Percentiles rank a stretch among this genome's conserved stretches.
Conservation (phyloP, 352 stramenopile genomes). For the Globisporangium parvum region DNA sequence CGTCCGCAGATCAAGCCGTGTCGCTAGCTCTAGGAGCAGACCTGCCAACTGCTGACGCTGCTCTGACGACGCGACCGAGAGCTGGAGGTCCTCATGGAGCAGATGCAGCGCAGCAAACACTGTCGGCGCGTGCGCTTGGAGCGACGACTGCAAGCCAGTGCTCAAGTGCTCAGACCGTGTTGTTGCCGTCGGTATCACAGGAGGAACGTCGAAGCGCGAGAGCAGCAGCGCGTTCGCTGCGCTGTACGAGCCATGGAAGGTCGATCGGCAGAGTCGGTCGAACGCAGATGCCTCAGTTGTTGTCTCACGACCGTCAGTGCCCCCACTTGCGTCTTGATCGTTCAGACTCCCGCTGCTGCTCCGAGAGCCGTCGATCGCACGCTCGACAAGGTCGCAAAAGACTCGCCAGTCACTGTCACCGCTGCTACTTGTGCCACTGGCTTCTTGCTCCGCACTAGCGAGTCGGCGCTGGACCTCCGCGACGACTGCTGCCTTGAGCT, state of each 20-base stretch:
- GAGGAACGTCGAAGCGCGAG: constrained; percentile 22
- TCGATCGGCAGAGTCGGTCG: constrained; percentile 30
- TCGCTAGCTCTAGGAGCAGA: constrained; percentile 32
- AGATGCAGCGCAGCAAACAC: constrained; percentile 61
- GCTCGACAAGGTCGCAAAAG: constrained; percentile 1
- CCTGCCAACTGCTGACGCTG: constrained; percentile 28
- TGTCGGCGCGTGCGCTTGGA: neutral
- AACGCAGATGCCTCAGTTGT: constrained; percentile 27
- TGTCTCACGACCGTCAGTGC: constrained; percentile 1
- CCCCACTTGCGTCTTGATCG: too few relatives aligned
- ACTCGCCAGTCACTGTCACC: constrained; percentile 8
- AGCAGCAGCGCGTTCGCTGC: constrained; percentile 38
- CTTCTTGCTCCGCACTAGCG: neutral
- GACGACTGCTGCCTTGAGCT: constrained; percentile 8
- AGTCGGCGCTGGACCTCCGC: neutral
- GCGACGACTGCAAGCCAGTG: neutral
- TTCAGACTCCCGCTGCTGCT: too few relatives aligned
- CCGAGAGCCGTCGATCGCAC: neutral
- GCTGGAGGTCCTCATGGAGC: constrained; percentile 61
- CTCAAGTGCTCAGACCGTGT: neutral
- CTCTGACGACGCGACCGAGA: constrained; percentile 31
- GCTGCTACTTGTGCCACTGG: neutral
- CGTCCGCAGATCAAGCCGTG: constrained; percentile 19
- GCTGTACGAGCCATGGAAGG: constrained; percentile 41
- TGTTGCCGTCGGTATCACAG: neutral